Evolutionary conservation across 495 filamentous ascomycete genomes (phyloP), one percentile per base, ranked within the genome.

Genomic region (Cenococcum geophilum): DNA sequence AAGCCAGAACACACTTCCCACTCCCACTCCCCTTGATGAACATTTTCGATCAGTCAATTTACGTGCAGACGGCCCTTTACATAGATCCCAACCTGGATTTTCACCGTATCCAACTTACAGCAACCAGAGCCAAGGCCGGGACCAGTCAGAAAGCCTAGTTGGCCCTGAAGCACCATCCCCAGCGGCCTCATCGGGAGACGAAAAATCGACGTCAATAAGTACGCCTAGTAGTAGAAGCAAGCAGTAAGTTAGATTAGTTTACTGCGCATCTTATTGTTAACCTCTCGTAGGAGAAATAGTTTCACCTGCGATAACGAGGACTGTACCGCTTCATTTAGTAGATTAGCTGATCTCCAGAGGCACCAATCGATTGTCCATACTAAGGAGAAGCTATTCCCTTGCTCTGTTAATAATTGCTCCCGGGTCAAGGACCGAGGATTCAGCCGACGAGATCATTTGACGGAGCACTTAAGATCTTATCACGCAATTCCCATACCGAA

Each of bases 291-390:
- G 14, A 50, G 52, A 20, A 23, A 43, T 57, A 74, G 73, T 10
- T 79, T 76, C 58, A 72, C 74, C 16, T 83, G 78, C 58, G 63
- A 70, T 6, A 64, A 73, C 57, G 83, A 81, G 67, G 71, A 70
- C 45, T 77, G 73, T 57, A 68, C 72, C 20, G 68, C 64, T 20
- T 58, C 59, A 40, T 82, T 82, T 70, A 78, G 76, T 10, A 78
- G 82, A 54, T 70, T 74, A 32, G 79, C 80, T 34, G 82, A 85
- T 62, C 69, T 83, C 23, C 77, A 80, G 62, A 77, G 82, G 12
- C 82, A 85, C 62, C 72, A 78, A 57, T 70, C 74, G 14, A 79
- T 75, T 57, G 77, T 79, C 8, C 82, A 85, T 65, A 57, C 61
- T 3, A 57, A 53, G 16, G 55, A 65, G 6, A 61, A 43, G 6